Percentiles rank a stretch among this genome's conserved stretches.
Conservation (phyloP, 345 rosid species). For the Arabis hirsuta region DNA sequence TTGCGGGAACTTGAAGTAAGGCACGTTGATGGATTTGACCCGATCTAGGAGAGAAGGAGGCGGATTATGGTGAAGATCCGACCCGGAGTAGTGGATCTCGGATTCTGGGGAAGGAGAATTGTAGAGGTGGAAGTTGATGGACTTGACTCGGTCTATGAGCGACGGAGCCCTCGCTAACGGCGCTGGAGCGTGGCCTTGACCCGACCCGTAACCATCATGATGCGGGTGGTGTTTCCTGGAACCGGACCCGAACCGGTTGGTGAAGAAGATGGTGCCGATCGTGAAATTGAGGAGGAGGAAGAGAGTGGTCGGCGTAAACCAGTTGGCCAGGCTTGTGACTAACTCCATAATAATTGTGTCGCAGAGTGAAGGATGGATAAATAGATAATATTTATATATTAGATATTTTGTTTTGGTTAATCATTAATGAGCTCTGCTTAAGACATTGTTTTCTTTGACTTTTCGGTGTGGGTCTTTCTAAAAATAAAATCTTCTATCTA, state of each 20-base stretch:
- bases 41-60: constrained; percentile 61
- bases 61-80: constrained; percentile 38
- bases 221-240: constrained; percentile 24
- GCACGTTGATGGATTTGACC: constrained; percentile 61
- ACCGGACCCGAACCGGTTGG: constrained; percentile 35
- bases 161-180: constrained; percentile 54
- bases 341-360: constrained; percentile 41
- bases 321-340: constrained; percentile 42
- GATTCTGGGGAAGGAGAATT: constrained; percentile 33
- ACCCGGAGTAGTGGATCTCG: constrained; percentile 31
- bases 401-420: constrained; percentile 16
- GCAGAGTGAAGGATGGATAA: constrained; percentile 23
- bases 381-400: constrained; percentile 37
- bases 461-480: not conserved
- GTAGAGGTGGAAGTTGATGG: constrained; percentile 49
- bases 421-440: constrained; percentile 16
- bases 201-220: constrained; percentile 38
- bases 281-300: constrained; percentile 51
- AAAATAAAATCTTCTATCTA: too few relatives aligned
- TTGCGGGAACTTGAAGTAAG: constrained; percentile 37
- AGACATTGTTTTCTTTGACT: constrained; percentile 4
- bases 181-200: constrained; percentile 40
- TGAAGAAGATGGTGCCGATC: constrained; percentile 45
- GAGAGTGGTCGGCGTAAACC: constrained; percentile 50
- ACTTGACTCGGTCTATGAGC: constrained; percentile 54